Conservation (phyloP, 2,329 filamentous ascomycete genomes). For the Xylaria arbuscula region DNA sequence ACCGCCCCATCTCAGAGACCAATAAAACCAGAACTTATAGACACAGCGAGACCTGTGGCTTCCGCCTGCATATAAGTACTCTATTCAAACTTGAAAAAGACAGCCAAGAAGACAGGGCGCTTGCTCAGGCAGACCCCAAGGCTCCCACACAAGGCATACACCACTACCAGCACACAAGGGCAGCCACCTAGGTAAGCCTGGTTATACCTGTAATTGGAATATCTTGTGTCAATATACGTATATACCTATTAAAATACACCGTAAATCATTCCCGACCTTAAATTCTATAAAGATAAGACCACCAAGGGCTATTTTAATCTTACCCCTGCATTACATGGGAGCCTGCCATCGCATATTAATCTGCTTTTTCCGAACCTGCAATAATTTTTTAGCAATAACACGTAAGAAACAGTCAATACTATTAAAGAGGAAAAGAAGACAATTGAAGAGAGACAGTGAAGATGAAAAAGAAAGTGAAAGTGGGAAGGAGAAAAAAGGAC, state of each 20-base stretch:
- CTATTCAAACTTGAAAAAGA: too few species aligned
- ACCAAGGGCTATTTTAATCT: background rate
- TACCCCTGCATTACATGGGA: conserved; percentile 31
- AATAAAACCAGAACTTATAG: too few species aligned
- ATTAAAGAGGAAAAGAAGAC: background rate
- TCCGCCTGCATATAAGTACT: too few species aligned
- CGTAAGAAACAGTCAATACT: too few species aligned
- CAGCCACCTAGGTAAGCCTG: too few species aligned
- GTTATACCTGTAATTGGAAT: background rate
- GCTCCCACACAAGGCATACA: too few species aligned
- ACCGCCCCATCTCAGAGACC: too few species aligned
- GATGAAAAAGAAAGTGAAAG: background rate
- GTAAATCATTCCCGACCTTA: background rate
- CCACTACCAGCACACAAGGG: too few species aligned
- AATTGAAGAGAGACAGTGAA: background rate
- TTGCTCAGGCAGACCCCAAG: too few species aligned
- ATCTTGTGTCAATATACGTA: too few species aligned
- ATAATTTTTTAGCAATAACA: conserved; percentile 12
- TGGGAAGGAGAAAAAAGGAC: background rate
- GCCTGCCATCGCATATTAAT: conserved; percentile 56
- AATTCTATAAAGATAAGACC: background rate
- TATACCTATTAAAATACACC: background rate
- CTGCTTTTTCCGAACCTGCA: conserved; percentile 61
- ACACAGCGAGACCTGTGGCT: too few species aligned
- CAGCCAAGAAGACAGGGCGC: too few species aligned